A percentile compares a stretch with the other conserved stretches of the same genome.
phyloP scores from a whole-genome alignment of 2,329 filamentous ascomycete genomes.

The Paecilomyces fulvus region DNA sequence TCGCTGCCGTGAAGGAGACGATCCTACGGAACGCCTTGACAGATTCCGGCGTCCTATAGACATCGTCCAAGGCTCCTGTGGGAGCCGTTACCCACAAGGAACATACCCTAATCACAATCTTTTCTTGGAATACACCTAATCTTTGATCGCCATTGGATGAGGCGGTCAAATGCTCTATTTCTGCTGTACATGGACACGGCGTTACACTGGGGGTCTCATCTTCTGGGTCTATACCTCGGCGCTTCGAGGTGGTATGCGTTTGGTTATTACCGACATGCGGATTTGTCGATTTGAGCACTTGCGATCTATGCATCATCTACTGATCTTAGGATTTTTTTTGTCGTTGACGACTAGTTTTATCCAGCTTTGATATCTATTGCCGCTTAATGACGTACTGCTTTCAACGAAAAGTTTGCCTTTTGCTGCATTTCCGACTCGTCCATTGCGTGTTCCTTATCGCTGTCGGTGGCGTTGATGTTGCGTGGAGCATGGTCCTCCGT shows the following conservation, averaged over 20 bases:
- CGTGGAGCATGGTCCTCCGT: not conserved
- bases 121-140: not conserved
- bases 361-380: not conserved
- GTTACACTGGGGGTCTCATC: constrained; percentile 1
- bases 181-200: constrained; percentile 11
- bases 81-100: not conserved
- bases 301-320: not conserved
- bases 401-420: not conserved
- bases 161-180: not conserved
- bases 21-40: constrained; percentile 97
- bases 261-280: constrained; percentile 3
- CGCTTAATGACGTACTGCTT: not conserved
- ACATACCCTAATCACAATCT: not conserved
- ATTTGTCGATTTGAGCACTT: not conserved
- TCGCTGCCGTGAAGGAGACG: constrained; percentile 96
- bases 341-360: not conserved
- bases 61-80: not conserved
- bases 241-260: constrained; percentile 7
- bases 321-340: not conserved
- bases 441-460: not conserved
- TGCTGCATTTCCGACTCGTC: not conserved
- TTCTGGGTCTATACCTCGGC: constrained; percentile 10
- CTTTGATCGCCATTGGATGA: not conserved
- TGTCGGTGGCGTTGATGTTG: not conserved
- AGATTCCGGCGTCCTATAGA: constrained; percentile 84